These are phyloP conservation scores for Termitomyces sp. DNA, from an alignment of 768 basidiomycete species.

Conservation along the genomic window DNA sequence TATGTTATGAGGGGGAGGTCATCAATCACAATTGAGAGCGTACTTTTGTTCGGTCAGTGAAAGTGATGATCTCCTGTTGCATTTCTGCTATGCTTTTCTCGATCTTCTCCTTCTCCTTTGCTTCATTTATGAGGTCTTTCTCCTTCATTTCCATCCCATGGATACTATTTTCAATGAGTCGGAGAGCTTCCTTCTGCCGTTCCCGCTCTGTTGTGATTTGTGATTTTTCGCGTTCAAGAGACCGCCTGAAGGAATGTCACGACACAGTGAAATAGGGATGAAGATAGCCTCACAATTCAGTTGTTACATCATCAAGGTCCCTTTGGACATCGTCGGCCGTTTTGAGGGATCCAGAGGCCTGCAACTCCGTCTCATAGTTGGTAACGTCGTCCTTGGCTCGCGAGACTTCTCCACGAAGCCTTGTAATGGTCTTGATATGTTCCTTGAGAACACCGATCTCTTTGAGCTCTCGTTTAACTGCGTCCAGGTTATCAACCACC, in stretches of 20 bases:
- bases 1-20: not conserved
- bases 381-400: conserved; percentile 58
- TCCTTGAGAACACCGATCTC: conserved; percentile 60
- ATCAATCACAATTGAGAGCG: not conserved
- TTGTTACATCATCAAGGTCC: conserved; percentile 63
- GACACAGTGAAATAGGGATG: not conserved
- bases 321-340: conserved; percentile 84
- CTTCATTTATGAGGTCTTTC: conserved; percentile 49
- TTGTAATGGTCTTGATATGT: conserved; percentile 53
- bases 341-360: conserved; percentile 69
- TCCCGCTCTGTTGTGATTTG: conserved; percentile 58
- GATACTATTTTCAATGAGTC: conserved; percentile 56
- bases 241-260: conserved; percentile 41
- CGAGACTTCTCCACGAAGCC: conserved; percentile 57
- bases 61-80: conserved; percentile 51
- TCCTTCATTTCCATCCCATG: conserved; percentile 63
- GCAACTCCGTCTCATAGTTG: conserved; percentile 65
- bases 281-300: conserved; percentile 54
- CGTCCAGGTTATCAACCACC: conserved; percentile 50
- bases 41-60: conserved; percentile 51
- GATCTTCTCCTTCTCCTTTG: conserved; percentile 53
- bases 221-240: conserved; percentile 61
- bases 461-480: conserved; percentile 54
- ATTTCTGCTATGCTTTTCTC: conserved; percentile 56
- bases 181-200: conserved; percentile 47